Percentiles rank a stretch among this genome's conserved stretches.
phyloP scores from a whole-genome alignment of 805 yeast genomes.

The Yarrowia divulgata region DNA sequence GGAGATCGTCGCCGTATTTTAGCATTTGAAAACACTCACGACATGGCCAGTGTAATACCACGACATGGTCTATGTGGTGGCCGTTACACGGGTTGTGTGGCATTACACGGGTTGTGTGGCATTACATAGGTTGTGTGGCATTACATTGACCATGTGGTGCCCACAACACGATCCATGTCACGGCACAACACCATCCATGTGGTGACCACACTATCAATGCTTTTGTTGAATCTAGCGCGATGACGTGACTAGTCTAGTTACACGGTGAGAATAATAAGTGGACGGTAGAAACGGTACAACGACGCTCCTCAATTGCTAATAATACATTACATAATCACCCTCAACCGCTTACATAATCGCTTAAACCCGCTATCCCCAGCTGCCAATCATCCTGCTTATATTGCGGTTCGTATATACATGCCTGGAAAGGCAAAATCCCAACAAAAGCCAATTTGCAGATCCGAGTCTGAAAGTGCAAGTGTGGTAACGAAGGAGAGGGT shows the following conservation, averaged over 20 bases:
- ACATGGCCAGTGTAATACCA: too few species aligned
- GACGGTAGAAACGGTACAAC: too few species aligned
- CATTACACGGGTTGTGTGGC: too few species aligned
- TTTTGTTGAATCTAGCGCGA: too few species aligned
- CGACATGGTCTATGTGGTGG: not conserved
- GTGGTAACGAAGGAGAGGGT: too few species aligned
- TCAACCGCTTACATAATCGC: not conserved
- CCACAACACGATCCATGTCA: not conserved
- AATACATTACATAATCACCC: not conserved
- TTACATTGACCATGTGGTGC: not conserved
- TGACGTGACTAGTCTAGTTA: too few species aligned
- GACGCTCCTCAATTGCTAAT: too few species aligned
- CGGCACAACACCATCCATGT: not conserved
- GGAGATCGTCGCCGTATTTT: too few species aligned
- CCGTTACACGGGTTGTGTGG: too few species aligned
- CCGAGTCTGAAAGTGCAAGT: slow-evolving; percentile 16
- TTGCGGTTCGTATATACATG: slow-evolving; percentile 31
- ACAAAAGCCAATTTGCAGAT: slow-evolving; percentile 32
- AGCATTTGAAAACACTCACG: not conserved
- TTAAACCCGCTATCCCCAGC: not conserved
- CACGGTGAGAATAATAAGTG: too few species aligned
- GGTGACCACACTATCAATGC: not conserved
- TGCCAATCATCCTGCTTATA: slow-evolving; percentile 15
- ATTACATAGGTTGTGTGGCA: too few species aligned
- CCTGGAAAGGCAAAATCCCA: slow-evolving; percentile 37